Conservation (phyloP, 2,329 filamentous ascomycete genomes). For the Byssoonygena ceratinophila region DNA sequence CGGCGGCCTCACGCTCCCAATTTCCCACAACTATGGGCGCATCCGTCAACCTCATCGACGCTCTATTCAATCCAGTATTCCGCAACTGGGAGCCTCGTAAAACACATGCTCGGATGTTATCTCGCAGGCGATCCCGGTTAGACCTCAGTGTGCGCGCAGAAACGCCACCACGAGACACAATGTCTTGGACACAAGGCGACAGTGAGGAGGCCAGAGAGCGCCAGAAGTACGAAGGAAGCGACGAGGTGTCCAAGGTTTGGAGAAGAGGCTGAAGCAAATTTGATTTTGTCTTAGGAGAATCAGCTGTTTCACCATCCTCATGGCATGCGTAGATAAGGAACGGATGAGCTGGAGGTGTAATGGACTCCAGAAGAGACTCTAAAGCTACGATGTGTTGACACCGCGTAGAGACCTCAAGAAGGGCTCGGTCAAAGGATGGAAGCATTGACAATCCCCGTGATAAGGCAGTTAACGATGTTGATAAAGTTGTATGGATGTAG, state of each 20-base stretch:
- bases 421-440: slow-evolving; percentile 67
- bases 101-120: slow-evolving; percentile 74
- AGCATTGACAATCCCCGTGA: slow-evolving; percentile 67
- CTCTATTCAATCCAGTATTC: slow-evolving; percentile 27
- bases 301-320: slow-evolving; percentile 20
- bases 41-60: slow-evolving; percentile 28
- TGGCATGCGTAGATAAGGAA: slow-evolving; percentile 37
- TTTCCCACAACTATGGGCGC: slow-evolving; percentile 39
- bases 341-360: slow-evolving; percentile 59
- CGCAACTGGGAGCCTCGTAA: slow-evolving; percentile 63
- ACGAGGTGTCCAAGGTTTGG: slow-evolving; percentile 71
- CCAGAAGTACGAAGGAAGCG: slow-evolving; percentile 87
- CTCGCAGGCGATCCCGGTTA: slow-evolving; percentile 62
- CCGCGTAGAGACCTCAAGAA: slow-evolving; percentile 68
- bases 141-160: slow-evolving; percentile 68
- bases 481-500: slow-evolving; percentile 71
- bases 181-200: slow-evolving; percentile 68
- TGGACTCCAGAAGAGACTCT: slow-evolving; percentile 61
- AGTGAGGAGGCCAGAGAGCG: slow-evolving; percentile 71
- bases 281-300: slow-evolving; percentile 16
- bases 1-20: slow-evolving; percentile 87
- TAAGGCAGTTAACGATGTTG: slow-evolving; percentile 64
- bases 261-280: slow-evolving; percentile 61
- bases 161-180: slow-evolving; percentile 70
- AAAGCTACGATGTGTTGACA: slow-evolving; percentile 90